Conservation (phyloP, 176 grass and related monocot genomes). For the Saccharum spontaneum region DNA sequence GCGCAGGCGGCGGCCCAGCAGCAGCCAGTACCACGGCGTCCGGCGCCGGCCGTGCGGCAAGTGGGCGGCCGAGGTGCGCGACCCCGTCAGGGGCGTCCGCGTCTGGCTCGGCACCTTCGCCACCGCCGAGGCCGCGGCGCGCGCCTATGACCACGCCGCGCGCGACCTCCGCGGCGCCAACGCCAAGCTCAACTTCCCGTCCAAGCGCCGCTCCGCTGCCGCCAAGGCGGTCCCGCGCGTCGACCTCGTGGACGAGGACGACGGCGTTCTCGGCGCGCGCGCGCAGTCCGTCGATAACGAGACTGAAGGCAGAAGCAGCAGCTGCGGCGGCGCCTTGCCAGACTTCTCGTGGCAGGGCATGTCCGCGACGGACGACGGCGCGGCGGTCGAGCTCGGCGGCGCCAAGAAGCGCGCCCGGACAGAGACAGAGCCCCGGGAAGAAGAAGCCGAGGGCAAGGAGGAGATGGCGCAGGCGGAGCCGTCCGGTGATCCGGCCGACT, state of each 20-base stretch:
- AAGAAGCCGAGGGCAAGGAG: not conserved
- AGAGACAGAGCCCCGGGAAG: not conserved
- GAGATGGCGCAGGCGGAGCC: not conserved
- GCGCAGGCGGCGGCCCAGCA: not conserved
- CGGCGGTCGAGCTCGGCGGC: not conserved
- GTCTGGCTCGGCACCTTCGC: slow-evolving; percentile 87
- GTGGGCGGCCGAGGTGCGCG: slow-evolving; percentile 82
- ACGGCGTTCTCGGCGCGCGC: not conserved
- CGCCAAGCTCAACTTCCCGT: slow-evolving; percentile 69
- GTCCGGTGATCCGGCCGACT: not conserved
- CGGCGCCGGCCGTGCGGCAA: slow-evolving; percentile 73
- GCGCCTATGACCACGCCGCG: slow-evolving; percentile 67
- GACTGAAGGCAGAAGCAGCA: not conserved
- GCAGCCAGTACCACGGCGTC: slow-evolving; percentile 38
- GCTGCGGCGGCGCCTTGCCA: not conserved
- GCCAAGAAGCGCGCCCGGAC: slow-evolving; percentile 14
- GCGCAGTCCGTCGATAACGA: not conserved
- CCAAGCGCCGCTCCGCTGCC: not conserved
- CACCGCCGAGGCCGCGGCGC: slow-evolving; percentile 59
- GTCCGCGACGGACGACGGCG: slow-evolving; percentile 17
- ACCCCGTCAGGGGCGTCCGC: slow-evolving; percentile 60
- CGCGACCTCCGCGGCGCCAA: slow-evolving; percentile 48
- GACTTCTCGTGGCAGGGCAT: slow-evolving; percentile 43
- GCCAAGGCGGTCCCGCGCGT: not conserved
- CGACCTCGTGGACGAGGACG: not conserved